These are phyloP conservation scores for Phaffia australis DNA, from an alignment of 768 basidiomycete species.

Conservation along the genomic window DNA sequence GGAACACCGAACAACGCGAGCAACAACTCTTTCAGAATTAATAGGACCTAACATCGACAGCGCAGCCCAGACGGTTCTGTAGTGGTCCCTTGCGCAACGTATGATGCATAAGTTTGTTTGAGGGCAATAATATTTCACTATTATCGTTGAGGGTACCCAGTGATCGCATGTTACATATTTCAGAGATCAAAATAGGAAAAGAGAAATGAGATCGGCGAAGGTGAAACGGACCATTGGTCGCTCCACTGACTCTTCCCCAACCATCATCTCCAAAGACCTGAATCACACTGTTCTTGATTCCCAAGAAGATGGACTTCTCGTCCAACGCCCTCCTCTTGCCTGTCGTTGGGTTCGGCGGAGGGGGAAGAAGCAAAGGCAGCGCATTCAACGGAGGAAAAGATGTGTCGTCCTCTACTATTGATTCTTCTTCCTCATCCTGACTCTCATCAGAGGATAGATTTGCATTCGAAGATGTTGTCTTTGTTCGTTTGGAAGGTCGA, in stretches of 20 bases:
- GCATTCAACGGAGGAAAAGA: slow-evolving; percentile 4
- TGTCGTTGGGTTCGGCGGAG: slow-evolving; percentile 13
- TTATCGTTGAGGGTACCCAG: neutral
- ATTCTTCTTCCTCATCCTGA: slow-evolving; percentile 13
- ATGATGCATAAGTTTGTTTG: slow-evolving; percentile 73
- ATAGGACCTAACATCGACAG: slow-evolving; percentile 58
- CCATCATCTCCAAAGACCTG: slow-evolving; percentile 26
- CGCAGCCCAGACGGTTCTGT: slow-evolving; percentile 67
- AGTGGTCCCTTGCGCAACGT: slow-evolving; percentile 70
- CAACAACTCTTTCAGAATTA: slow-evolving; percentile 52
- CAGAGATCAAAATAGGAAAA: neutral
- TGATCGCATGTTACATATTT: neutral
- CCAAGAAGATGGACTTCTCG: slow-evolving; percentile 16
- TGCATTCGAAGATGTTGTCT: no score
- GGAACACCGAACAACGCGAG: slow-evolving; percentile 68
- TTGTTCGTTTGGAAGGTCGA: neutral
- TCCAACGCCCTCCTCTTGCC: slow-evolving; percentile 21
- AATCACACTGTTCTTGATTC: slow-evolving; percentile 21
- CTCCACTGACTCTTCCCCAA: slow-evolving; percentile 14
- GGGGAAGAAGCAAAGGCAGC: slow-evolving; percentile 18
- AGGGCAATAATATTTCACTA: slow-evolving; percentile 83
- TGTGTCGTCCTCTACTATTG: neutral
- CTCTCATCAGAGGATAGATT: neutral
- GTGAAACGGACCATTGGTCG: slow-evolving; percentile 13
- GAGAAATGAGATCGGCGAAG: neutral